Evolutionary conservation across 768 basidiomycete genomes (phyloP), one percentile per base, ranked within the genome.

Genomic region (Boletus edulis): DNA sequence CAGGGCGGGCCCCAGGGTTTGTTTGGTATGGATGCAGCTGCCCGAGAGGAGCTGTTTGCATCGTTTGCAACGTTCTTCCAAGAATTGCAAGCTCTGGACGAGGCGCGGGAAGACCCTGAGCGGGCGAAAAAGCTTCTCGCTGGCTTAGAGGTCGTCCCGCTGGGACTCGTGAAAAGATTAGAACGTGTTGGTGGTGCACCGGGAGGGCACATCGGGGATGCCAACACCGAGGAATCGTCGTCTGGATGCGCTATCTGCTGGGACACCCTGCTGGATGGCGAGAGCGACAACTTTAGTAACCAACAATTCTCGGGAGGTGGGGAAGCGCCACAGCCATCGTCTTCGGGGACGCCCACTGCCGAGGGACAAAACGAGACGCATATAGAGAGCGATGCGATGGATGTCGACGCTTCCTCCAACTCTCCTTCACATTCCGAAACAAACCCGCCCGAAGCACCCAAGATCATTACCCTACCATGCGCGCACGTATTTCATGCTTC

Each of bases 401-500:
- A 64, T 10, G 47, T 70, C 1, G 65, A 74, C 34, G 22, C 61
- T 2, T 14, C 54, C 4, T 38, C 22, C 22, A 24, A 24, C 4
- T 24, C 58, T 4, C 13, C 41, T 38, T 56, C 63, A 55, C 54
- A 52, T 17, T 41, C 61, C 6, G 56, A 60, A 11, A n/a, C 59
- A 15, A 20, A 34, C 3, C 9, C 62, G 31, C 31, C 54, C 5
- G 63, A 62, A 15, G 64, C 70, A 7, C 74, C 70, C 24, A 80
- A 74, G 62, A 80, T 91, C 46, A 82, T 91, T 35, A 73, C 83
- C 3, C 79, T 92, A 10, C 90, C 90, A 5, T 92, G 90, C 64
- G 82, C 88, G 9, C 90, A 92, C 67, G 83, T 89, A 49, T 92
- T 91, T 73, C 90, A 92, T 60, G 80, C 87, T 1, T 76, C 83